Evolutionary conservation across 2,329 filamentous ascomycete genomes (phyloP), one percentile per base, ranked within the genome.

Genomic region (Colletotrichum coccodes): DNA sequence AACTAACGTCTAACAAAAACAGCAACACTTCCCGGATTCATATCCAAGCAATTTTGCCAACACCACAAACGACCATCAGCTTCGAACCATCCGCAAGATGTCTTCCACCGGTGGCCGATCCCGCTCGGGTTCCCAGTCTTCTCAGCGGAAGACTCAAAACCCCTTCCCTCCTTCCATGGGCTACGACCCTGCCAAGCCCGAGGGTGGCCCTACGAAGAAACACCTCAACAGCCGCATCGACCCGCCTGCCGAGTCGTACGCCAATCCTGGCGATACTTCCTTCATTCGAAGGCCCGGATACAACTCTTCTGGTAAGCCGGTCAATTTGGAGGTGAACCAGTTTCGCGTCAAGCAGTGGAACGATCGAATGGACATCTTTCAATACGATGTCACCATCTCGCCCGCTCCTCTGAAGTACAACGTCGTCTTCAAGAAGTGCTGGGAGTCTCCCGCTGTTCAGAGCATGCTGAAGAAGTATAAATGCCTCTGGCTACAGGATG

Each of bases 311-410:
- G 91, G 90, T 2, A 87, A 86, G 70, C 76, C 82, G 0, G 84
- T 90, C 23, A 75, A 79, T 0, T 73, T 94, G 1, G 79, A 84
- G 0, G 81, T 97, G 42, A 98, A 98, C 77, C 90, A 94, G 12
- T 97, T 91, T 79, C 86, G 90, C 0, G 90, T 98, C 62, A 80
- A 78, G 0, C 80, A 83, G 11, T 89, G 90, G 44, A 76, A 81
- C 63, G 90, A 90, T 0, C 84, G 79, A 2, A 86, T 84, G 14
- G 87, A 88, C 0, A 88, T 98, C 26, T 90, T 90, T 71, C 95
- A 98, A 76, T 98, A 95, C 73, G 94, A 97, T 81, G 93, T 97
- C 30, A 76, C 86, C 4, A 86, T 95, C 49, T 88, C 90, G 2
- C 89, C 86, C 1, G 89, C 89, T 9, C 82, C 80, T 0, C 86